These are phyloP conservation scores for Saccharum hybrid DNA, from an alignment of 202 grass and related monocot species.

Conservation along the genomic window DNA sequence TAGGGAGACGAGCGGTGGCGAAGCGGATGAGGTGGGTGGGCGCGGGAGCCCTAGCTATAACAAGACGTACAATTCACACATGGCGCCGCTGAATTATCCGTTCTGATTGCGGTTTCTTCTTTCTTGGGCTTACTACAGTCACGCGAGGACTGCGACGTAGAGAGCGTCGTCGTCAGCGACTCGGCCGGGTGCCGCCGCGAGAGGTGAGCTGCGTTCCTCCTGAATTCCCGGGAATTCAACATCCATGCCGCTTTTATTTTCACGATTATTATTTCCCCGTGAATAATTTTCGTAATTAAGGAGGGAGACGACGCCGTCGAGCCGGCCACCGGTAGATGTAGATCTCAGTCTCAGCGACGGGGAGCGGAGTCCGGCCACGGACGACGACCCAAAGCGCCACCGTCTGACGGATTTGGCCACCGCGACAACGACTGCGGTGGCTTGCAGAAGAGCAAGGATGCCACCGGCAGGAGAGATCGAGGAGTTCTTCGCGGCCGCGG, in stretches of 20 bases:
- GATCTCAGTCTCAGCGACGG: slow-evolving; percentile 43
- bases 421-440: neutral
- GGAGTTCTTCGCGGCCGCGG: slow-evolving; percentile 68
- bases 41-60: neutral
- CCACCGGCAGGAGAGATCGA: slow-evolving; percentile 69
- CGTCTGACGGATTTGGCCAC: neutral
- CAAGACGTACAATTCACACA: slow-evolving; percentile 28
- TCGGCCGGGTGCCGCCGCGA: slow-evolving; percentile 25
- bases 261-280: neutral
- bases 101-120: neutral
- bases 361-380: slow-evolving; percentile 38
- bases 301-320: slow-evolving; percentile 57
- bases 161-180: slow-evolving; percentile 44
- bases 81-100: neutral
- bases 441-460: slow-evolving; percentile 31
- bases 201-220: slow-evolving; percentile 37
- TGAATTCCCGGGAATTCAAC: neutral
- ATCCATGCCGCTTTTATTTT: neutral
- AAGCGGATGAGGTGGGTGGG: slow-evolving; percentile 42
- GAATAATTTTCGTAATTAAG: slow-evolving; percentile 42
- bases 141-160: slow-evolving; percentile 33
- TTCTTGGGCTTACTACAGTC: neutral
- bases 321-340: slow-evolving; percentile 35
- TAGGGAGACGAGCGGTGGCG: neutral
- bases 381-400: neutral